These are phyloP conservation scores for Cyclotella atomus DNA, from an alignment of 108 stramenopile genomes.

Conservation along the genomic window DNA sequence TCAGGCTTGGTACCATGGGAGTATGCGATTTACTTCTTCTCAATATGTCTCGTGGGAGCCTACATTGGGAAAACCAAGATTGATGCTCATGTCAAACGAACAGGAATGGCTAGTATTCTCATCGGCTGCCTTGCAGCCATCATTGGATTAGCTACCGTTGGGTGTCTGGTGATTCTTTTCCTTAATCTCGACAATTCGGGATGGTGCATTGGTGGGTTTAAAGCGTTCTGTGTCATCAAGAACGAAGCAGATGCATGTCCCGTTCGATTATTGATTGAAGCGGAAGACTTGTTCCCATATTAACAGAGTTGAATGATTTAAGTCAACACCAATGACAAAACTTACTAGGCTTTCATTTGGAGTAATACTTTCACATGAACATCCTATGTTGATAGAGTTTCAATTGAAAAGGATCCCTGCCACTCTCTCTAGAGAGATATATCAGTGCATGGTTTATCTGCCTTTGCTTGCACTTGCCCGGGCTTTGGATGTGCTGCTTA, in stretches of 20 bases:
- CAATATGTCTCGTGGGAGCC: constrained; percentile 63
- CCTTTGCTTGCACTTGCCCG: too few species aligned
- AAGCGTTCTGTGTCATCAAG: constrained; percentile 57
- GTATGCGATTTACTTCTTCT: constrained; percentile 72
- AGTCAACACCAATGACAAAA: too few species aligned
- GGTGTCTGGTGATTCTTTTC: constrained; percentile 66
- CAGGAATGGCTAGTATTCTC: constrained; percentile 60
- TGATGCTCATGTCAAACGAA: constrained; percentile 69
- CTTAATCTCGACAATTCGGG: constrained; percentile 37
- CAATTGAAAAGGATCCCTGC: too few species aligned
- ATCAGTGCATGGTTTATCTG: too few species aligned
- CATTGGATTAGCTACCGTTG: constrained; percentile 65
- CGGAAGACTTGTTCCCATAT: constrained; percentile 37
- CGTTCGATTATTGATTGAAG: constrained; percentile 2
- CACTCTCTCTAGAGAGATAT: too few species aligned
- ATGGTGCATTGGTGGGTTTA: constrained; percentile 71
- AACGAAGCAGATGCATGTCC: constrained; percentile 21
- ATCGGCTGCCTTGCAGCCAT: constrained; percentile 65
- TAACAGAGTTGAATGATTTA: not conserved
- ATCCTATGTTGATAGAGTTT: too few species aligned
- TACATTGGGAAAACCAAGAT: constrained; percentile 68
- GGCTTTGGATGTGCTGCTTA: too few species aligned
- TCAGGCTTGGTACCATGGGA: constrained; percentile 22
- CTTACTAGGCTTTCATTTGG: too few species aligned
- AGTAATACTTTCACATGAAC: too few species aligned